Evolutionary conservation across 371 early-diverging fungal genomes (phyloP), one percentile per base, ranked within the genome.

Genomic region (Nematocida homosporus): DNA sequence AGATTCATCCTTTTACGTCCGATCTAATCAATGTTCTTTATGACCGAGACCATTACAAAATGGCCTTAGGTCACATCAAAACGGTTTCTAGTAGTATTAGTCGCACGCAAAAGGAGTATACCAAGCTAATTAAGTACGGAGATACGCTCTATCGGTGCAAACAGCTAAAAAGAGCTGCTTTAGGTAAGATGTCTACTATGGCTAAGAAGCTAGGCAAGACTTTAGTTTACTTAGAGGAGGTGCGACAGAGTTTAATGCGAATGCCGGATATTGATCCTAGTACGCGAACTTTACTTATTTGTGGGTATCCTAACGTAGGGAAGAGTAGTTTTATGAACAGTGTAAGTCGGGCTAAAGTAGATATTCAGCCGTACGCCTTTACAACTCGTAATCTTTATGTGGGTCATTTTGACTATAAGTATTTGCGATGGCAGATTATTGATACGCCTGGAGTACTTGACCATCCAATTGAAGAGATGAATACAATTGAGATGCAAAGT

Each of bases 361-460:
- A 98, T 78, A 99, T 99, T 1, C 97, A 97, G 85, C 95, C 97
- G 20, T 99, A 98, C 84, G 98, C 99, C 32, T 99, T 99, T 87
- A 99, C 99, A 41, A 99, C 99, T 65, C 95, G 98, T 86, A 92
- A 92, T 16, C 87, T 99, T 72, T 98, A 95, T 86, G 97, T 99
- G 30, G 99, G 99, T 48, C 99, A 99, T 84, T 97, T 98, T 95
- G 97, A 97, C 85, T 95, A 97, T 89, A 92, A 94, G 83, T 93
- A 97, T 84, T 87, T 97, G 84, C 87, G 95, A 83, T 99, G 96
- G 96, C 99, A 99, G 86, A 89, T 87, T 54, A 94, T 99, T 75
- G 99, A 99, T 85, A 99, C 99, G 16, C 99, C 99, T 6, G 99
- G 99, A 79, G 94, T 99, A 81, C 87, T 99, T 66, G 98, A 99